These are phyloP conservation scores for Dendrocalamus latiflorus DNA, from an alignment of 202 grass and related monocot genomes.

Conservation along the genomic window DNA sequence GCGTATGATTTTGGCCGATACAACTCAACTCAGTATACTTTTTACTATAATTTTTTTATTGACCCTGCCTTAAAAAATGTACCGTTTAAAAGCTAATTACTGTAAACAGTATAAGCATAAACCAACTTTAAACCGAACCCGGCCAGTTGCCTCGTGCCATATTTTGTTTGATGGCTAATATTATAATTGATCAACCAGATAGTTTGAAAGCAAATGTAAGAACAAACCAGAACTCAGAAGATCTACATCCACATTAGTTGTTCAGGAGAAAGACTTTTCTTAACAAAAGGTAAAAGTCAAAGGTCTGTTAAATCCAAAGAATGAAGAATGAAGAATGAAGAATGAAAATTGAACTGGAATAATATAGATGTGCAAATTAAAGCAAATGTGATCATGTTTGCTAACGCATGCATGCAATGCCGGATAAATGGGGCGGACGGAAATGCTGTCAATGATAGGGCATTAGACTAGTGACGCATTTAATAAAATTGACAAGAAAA, in stretches of 20 bases:
- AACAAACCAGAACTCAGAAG: neutral
- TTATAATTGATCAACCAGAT: neutral
- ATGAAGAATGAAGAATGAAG: no score
- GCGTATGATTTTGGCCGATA: no score
- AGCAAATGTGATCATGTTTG: neutral
- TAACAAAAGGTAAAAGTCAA: neutral
- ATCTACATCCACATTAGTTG: neutral
- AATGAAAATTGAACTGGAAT: neutral
- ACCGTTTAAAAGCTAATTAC: no score
- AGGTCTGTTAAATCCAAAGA: neutral
- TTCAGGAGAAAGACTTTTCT: neutral
- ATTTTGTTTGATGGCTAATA: neutral
- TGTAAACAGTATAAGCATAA: no score
- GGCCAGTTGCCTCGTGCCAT: neutral
- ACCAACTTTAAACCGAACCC: no score
- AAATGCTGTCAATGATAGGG: neutral
- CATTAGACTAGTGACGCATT: neutral
- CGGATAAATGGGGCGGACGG: neutral
- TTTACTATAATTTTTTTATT: no score
- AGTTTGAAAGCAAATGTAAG: neutral
- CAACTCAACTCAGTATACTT: no score
- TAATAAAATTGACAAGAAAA: neutral
- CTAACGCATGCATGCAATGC: neutral
- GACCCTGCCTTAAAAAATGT: fast-evolving
- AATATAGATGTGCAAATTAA: neutral